Conservation (phyloP, 805 yeast species). For the Monosporozyma siamensis region DNA sequence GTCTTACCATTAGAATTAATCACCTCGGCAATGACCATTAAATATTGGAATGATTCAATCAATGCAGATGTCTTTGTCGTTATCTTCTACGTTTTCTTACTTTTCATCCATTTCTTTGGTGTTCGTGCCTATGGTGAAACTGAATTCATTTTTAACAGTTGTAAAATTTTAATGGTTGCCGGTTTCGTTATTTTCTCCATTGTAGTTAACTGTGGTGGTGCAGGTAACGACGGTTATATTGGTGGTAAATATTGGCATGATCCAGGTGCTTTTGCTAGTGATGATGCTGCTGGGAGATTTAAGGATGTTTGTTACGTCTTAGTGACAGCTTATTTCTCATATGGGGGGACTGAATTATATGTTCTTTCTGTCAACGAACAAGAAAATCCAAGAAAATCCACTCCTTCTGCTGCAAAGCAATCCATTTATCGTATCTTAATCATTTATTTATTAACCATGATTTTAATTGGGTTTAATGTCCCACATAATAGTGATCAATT, state of each 20-base stretch:
- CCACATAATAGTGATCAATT: slow-evolving; percentile 46
- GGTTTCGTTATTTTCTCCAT: slow-evolving; percentile 52
- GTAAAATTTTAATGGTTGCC: slow-evolving; percentile 48
- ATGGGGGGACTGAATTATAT: slow-evolving; percentile 57
- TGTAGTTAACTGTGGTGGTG: slow-evolving; percentile 51
- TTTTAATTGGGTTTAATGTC: slow-evolving; percentile 50
- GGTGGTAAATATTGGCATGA: slow-evolving; percentile 52
- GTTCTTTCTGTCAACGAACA: slow-evolving; percentile 64
- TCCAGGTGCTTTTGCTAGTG: slow-evolving; percentile 41
- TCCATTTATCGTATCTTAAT: slow-evolving; percentile 56
- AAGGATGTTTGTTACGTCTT: slow-evolving; percentile 59
- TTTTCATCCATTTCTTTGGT: slow-evolving; percentile 47
- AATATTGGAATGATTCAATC: slow-evolving; percentile 39
- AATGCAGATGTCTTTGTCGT: slow-evolving; percentile 50
- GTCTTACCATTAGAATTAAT: slow-evolving; percentile 57
- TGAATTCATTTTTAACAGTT: slow-evolving; percentile 46
- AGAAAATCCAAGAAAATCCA: slow-evolving; percentile 45
- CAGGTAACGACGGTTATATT: slow-evolving; percentile 43
- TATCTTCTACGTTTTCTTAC: slow-evolving; percentile 43
- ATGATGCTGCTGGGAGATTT: slow-evolving; percentile 32
- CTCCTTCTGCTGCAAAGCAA: slow-evolving; percentile 57
- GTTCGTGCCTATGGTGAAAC: slow-evolving; percentile 63
- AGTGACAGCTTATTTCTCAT: slow-evolving; percentile 54
- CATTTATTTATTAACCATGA: slow-evolving; percentile 45
- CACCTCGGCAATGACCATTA: slow-evolving; percentile 46